phyloP scores from a whole-genome alignment of 805 yeast species.

The Pichia occidentalis region DNA sequence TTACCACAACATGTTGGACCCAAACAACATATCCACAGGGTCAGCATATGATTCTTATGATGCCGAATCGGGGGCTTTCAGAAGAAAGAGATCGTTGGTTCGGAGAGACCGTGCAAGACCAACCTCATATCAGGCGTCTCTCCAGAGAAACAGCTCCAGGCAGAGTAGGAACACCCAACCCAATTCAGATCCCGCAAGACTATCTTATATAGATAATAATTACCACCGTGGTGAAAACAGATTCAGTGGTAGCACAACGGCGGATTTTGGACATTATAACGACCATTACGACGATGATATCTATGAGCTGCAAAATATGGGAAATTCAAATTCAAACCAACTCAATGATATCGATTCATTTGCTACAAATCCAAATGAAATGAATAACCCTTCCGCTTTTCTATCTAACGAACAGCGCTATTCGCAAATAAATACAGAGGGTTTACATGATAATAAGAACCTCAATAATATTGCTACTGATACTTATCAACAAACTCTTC shows the following conservation, averaged over 20 bases:
- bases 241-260: neutral
- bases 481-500: neutral
- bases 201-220: slow-evolving; percentile 2
- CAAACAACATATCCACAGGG: neutral
- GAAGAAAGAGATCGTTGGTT: slow-evolving; percentile 64
- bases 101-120: slow-evolving; percentile 69
- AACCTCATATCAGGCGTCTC: slow-evolving; percentile 5
- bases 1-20: slow-evolving; percentile 10
- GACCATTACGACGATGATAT: slow-evolving; percentile 4
- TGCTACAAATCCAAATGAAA: neutral
- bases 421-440: no score
- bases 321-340: neutral
- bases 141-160: slow-evolving; percentile 7
- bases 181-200: slow-evolving; percentile 3
- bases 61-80: slow-evolving; percentile 30
- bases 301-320: slow-evolving; percentile 1
- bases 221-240: neutral
- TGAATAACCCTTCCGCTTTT: no score
- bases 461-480: no score
- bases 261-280: neutral
- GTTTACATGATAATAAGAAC: no score
- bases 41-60: slow-evolving; percentile 16
- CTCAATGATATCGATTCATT: slow-evolving; percentile 8
- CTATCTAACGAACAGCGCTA: no score
- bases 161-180: slow-evolving; percentile 1